Evolutionary conservation across 352 stramenopile species (phyloP).

Genomic region (Blastocystis sp.): DNA sequence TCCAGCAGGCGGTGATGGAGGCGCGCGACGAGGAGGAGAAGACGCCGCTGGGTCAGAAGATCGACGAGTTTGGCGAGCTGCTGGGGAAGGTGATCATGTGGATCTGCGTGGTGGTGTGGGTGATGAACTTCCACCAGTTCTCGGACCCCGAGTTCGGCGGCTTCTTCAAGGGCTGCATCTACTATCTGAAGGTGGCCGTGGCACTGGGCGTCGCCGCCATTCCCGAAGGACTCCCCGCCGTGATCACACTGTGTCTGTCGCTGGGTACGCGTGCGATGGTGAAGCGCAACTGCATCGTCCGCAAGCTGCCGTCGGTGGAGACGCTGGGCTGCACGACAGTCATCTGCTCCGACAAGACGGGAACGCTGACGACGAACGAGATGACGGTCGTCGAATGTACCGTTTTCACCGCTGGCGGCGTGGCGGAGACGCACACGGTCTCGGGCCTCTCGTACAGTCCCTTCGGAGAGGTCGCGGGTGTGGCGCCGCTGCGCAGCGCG

Average conservation of each 20-base stretch:
- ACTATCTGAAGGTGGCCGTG: constrained; percentile 98
- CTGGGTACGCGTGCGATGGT: constrained; percentile 88
- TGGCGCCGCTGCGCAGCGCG: neutral
- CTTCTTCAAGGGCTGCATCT: constrained; percentile 85
- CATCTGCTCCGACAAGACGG: constrained; percentile 68
- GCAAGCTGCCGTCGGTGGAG: constrained; percentile 90
- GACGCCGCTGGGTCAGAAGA: constrained; percentile 88
- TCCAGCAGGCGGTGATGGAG: constrained; percentile 77
- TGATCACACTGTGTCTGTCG: constrained; percentile 87
- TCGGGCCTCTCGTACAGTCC: constrained; percentile 83
- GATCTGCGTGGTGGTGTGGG: constrained; percentile 77
- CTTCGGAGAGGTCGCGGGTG: constrained; percentile 66
- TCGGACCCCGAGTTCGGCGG: constrained; percentile 69
- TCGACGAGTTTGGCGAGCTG: constrained; percentile 92
- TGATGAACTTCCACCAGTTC: constrained; percentile 75
- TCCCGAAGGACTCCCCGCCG: constrained; percentile 89
- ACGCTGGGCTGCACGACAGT: constrained; percentile 80
- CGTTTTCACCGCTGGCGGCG: neutral
- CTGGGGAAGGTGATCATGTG: constrained; percentile 87
- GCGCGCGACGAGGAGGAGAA: constrained; percentile 74
- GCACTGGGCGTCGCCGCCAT: constrained; percentile 93
- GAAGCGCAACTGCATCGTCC: constrained; percentile 91
- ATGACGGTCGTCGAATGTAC: constrained; percentile 70
- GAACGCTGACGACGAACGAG: constrained; percentile 92
- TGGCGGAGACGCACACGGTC: constrained; percentile 58